These are phyloP conservation scores for Lachancea nothofagi DNA, from an alignment of 805 yeast species.

Conservation along the genomic window DNA sequence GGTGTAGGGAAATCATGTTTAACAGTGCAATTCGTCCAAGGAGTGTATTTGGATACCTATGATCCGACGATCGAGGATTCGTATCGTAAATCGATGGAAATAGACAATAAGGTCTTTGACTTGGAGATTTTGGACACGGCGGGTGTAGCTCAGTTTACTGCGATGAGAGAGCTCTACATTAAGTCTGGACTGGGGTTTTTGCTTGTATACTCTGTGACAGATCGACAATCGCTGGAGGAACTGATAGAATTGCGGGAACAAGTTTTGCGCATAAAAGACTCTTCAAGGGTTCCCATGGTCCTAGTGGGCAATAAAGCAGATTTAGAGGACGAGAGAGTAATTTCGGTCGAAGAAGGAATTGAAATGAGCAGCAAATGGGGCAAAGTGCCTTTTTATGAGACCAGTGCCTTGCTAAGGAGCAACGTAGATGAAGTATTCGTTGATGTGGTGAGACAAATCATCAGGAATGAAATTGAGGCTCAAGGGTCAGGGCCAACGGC, in stretches of 20 bases:
- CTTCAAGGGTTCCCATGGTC: conserved; percentile 75
- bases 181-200: conserved; percentile 88
- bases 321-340: conserved; percentile 64
- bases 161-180: conserved; percentile 86
- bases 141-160: conserved; percentile 92
- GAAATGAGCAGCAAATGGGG: conserved; percentile 83
- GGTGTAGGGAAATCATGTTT: conserved; percentile 95
- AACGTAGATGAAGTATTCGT: conserved; percentile 88
- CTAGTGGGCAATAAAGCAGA: conserved; percentile 91
- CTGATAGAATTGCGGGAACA: conserved; percentile 75
- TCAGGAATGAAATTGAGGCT: conserved; percentile 32
- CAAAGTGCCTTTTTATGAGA: conserved; percentile 84
- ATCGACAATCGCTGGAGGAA: conserved; percentile 70
- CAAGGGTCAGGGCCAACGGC: conserved; percentile 4
- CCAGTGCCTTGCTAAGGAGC: conserved; percentile 85
- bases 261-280: conserved; percentile 76
- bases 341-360: conserved; percentile 76
- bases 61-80: conserved; percentile 98
- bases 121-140: conserved; percentile 89
- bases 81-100: conserved; percentile 79
- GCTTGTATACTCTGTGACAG: conserved; percentile 79
- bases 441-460: conserved; percentile 84
- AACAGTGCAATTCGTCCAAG: conserved; percentile 88
- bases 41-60: conserved; percentile 82
- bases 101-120: conserved; percentile 82